Evolutionary conservation across 2,329 filamentous ascomycete genomes (phyloP).

Genomic region (Fusarium drepaniforme): DNA sequence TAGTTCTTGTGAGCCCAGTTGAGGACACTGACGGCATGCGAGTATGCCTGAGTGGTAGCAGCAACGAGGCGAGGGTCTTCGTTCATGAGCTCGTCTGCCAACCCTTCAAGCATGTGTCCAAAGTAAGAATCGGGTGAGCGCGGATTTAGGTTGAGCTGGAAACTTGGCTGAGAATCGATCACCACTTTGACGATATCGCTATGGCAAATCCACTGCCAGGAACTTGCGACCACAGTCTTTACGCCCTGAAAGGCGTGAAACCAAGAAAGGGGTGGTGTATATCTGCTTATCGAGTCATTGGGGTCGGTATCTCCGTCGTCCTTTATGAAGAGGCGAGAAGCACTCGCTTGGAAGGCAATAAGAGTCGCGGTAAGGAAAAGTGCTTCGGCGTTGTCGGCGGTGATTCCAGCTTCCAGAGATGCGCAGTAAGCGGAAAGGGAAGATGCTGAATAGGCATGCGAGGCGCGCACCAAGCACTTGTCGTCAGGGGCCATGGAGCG

Average conservation of each 20-base stretch:
- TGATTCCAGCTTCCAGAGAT: slow-evolving; percentile 68
- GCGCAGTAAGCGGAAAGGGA: slow-evolving; percentile 71
- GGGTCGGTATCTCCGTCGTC: slow-evolving; percentile 60
- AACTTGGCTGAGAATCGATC: slow-evolving; percentile 72
- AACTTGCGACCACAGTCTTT: slow-evolving; percentile 73
- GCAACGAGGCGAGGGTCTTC: slow-evolving; percentile 48
- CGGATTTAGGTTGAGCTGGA: slow-evolving; percentile 70
- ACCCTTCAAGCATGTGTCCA: slow-evolving; percentile 67
- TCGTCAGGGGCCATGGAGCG: slow-evolving; percentile 69
- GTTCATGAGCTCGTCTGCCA: slow-evolving; percentile 66
- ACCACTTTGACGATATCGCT: slow-evolving; percentile 70
- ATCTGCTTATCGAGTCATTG: slow-evolving; percentile 57
- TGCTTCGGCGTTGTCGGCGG: slow-evolving; percentile 69
- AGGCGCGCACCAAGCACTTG: slow-evolving; percentile 69
- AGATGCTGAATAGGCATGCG: slow-evolving; percentile 74
- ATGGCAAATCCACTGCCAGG: slow-evolving; percentile 73
- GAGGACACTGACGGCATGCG: slow-evolving; percentile 73
- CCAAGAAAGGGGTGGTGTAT: slow-evolving; percentile 72
- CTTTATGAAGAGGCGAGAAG: slow-evolving; percentile 72
- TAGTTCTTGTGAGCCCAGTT: slow-evolving; percentile 75
- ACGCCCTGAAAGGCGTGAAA: slow-evolving; percentile 77
- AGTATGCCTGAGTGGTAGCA: slow-evolving; percentile 65
- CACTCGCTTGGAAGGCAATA: slow-evolving; percentile 75
- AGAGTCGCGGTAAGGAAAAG: slow-evolving; percentile 73
- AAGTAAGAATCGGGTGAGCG: slow-evolving; percentile 68